Evolutionary conservation across 2,329 filamentous ascomycete genomes (phyloP), one percentile per base, ranked within the genome.

Genomic region (Sordariomycetes sp.): DNA sequence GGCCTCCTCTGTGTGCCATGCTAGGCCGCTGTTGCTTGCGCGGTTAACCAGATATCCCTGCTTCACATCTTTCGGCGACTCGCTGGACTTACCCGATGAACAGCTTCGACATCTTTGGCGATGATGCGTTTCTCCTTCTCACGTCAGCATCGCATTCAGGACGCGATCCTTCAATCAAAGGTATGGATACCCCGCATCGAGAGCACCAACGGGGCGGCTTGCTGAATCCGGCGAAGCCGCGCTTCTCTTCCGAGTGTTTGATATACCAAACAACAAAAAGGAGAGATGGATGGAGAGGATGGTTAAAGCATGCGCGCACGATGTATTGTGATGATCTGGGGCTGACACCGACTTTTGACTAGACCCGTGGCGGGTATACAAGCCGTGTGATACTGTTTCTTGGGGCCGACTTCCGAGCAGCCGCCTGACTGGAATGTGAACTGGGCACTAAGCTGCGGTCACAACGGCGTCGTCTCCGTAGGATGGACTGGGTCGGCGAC

Each of bases 1-100:
- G 52, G 76, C 74, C 74, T 97, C 92, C 72, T 95, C 90, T 62
- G 94, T 99, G 77, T 96, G 91, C 94, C 94, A 99, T 67, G 94
- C 90, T 65, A 99, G 90, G 80, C 94, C 94, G 69, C 92, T 96
- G 58, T 55, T 52, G 22, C 36, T 50, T 32, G 52, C n/a, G 13
- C 2, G 15, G 51, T 52, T 20, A 52, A 53, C 25, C 52, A 53
- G 50, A 53, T 34, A 58, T 68, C 28, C 12, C 24, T 10, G n/a
- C 20, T 22, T 7, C 45, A 10, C 45, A 24, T 24, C 8, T 13
- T 20, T 12, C 22, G 10, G 51, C 34, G 6, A n/a, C 24, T 6
- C 2, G 24, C 25, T 28, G 51, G 34, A 69, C 86, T 76, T 79
- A 95, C 90, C 90, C 90, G 72, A 96, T 89, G 71, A 96, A 96